Base-by-base conservation (phyloP, 2,329 filamentous ascomycete genomes). In the Pleoardoris graminearum region DNA sequence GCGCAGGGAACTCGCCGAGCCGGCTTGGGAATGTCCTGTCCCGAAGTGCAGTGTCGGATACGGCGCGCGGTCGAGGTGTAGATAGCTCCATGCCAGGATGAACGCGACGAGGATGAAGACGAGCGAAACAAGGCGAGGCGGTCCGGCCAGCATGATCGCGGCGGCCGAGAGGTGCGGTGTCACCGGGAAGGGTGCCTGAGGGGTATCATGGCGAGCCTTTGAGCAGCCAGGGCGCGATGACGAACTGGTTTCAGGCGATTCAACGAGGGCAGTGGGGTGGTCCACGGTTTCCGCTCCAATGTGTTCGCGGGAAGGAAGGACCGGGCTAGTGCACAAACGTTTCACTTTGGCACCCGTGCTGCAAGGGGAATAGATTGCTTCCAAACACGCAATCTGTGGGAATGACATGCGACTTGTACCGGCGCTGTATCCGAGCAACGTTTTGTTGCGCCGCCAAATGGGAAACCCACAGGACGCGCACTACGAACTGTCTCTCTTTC, bases 111-210 rank as follows among this genome's bases (percentile, higher is more conserved):
- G 53, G 45, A 67, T 48, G 37, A 64, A 59, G 47, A 71, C 48
- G 29, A 68, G 57, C 43, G 67, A 67, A 2, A 71, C 50, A 16
- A 69, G 59, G 48, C 70, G 65, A 17, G 70, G 70, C 27, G 70
- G 70, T 42, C 69, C 67, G 47, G 68, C 65, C 50, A 73, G 63
- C 70, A 73, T 72, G 25, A n/a, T 70, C n/a, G n/a, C n/a, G n/a
- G n/a, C n/a, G n/a, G n/a, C n/a, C n/a, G n/a, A n/a, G n/a, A n/a
- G 62, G n/a, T 16, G 44, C 23, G 32, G 23, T n/a, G n/a, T 17
- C 23, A 36, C 47, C 21, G 29, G 21, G 16, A 16, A 46, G 16
- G 45, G 44, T 21, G 19, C 38, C 10, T 44, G 49, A 22, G 36
- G 53, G 55, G 51, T 54, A 53, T 45, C 48, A 55, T 49, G 41